Conservation (phyloP, 345 rosid species). For the Brassica nigra region DNA sequence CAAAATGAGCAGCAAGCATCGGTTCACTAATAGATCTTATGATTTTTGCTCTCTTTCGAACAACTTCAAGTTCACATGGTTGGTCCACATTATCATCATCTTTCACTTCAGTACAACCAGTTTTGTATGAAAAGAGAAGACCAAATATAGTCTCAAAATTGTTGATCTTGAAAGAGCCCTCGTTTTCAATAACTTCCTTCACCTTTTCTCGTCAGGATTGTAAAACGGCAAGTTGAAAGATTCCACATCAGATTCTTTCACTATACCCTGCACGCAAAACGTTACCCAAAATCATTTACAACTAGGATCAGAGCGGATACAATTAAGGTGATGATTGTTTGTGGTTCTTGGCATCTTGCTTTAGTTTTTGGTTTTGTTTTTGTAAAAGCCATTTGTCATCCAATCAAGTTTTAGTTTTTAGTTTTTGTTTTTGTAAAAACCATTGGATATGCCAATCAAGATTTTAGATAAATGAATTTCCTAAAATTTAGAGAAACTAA, state of each 20-base stretch:
- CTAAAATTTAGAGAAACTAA: too few species aligned
- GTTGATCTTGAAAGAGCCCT: neutral
- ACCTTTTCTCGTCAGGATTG: neutral
- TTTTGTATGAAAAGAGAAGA: neutral
- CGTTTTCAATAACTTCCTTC: neutral
- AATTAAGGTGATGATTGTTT: too few species aligned
- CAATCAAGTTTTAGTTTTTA: too few species aligned
- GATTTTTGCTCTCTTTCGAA: neutral
- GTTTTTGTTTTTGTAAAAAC: too few species aligned
- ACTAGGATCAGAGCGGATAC: neutral
- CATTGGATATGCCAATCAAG: too few species aligned
- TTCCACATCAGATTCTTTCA: neutral
- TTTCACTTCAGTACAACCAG: neutral
- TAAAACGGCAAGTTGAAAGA: neutral
- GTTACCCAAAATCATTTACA: neutral
- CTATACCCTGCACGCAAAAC: neutral
- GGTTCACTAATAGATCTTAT: neutral
- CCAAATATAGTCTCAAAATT: neutral
- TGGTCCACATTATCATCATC: neutral
- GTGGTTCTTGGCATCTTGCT: too few species aligned
- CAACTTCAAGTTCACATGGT: neutral
- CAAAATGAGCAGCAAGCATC: conserved; percentile 1
- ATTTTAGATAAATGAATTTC: too few species aligned
- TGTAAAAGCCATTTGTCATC: too few species aligned
- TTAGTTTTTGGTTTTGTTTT: too few species aligned